Base-by-base conservation (phyloP, 1,139 yeast genomes). In the Blastobotrys petasosporus region DNA sequence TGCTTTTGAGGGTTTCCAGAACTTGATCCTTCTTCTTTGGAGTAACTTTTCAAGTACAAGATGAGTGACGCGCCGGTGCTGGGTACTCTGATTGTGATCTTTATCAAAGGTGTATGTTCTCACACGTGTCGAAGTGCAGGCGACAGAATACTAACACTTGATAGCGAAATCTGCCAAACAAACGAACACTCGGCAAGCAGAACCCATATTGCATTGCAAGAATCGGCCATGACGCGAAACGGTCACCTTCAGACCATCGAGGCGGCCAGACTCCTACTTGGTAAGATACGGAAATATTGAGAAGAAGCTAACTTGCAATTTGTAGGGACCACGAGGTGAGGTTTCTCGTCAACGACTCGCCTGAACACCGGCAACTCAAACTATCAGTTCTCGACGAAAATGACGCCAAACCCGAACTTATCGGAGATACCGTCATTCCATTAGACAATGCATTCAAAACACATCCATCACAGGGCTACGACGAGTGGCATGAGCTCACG, bases 231-330 rank as follows among this genome's bases (percentile, higher is more conserved):
- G 76, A 76, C 51, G 92, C 94, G 17, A 77, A 82, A 54, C 77
- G 84, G 54, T 85, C 95, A 0, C 80, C 79, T 25, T 71, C 85
- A 0, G 79, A 83, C 50, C 76, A 77, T 53, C 68, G 97, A 54
- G 97, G 95, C 1, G 97, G 97, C 1, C 97, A 88, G 62, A 83
- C 86, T 2, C 97, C 97, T 0, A 78, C 74, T 38, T 88, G 95
- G 86, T 54, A 54, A n/a, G 53, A 41, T 28, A 9, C 32, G 6
- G 3, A 28, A 8, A 2, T 29, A 23, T 40, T 4, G n/a, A 15
- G 11, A 39, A 16, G 4, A n/a, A 16, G 23, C 13, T 32, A 13
- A 17, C 30, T 36, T 17, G 11, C 32, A 16, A 3, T 11, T 6
- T 31, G 6, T 32, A 52, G 52, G 52, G 83, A 85, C 51, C 82